Evolutionary conservation across 257 asterid species (phyloP), one percentile per base, ranked within the genome.

Genomic region (Plantago ovata): DNA sequence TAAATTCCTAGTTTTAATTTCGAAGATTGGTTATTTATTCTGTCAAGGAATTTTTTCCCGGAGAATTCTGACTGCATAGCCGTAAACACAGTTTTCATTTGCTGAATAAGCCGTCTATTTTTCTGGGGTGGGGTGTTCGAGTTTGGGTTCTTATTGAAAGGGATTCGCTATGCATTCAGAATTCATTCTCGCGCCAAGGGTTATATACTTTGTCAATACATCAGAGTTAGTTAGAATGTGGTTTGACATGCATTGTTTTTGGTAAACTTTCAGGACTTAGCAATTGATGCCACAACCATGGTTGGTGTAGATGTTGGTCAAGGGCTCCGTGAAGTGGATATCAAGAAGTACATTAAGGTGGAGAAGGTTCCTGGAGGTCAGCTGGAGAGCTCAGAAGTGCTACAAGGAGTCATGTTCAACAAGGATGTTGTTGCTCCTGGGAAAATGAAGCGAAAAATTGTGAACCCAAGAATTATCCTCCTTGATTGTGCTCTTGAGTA

Each of bases 361-460:
- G 98, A 93, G 86, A 93, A 93, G 79, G 61, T 92, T 68, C 97
- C 97, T 15, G 97, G 98, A 63, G 95, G 95, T 45, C 97, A 82
- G 73, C 78, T 92, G 85, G 98, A 92, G 63, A 95, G 88, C 72
- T 92, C 98, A n/a, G 66, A 73, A 63, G 98, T 86, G 53, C 67
- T 92, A 58, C 84, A 73, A 75, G 98, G 98, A 54, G 98, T 92
- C 65, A 92, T 92, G 98, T 42, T 92, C 57, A 84, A 88, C 76
- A 92, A 92, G 75, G 98, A 88, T 63, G 87, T 92, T 12, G 96
- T 92, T 13, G 91, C 97, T 63, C 98, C 98, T 49, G 95, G 98
- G 38, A 92, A 88, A 88, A 92, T 89, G 98, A 84, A 71, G 68
- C 84, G 97, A 67, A 88, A 86, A 68, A 88, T 88, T 55, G 55